Base-by-base conservation (phyloP, 1,139 yeast genomes). In the Suhomyces panamericanus region DNA sequence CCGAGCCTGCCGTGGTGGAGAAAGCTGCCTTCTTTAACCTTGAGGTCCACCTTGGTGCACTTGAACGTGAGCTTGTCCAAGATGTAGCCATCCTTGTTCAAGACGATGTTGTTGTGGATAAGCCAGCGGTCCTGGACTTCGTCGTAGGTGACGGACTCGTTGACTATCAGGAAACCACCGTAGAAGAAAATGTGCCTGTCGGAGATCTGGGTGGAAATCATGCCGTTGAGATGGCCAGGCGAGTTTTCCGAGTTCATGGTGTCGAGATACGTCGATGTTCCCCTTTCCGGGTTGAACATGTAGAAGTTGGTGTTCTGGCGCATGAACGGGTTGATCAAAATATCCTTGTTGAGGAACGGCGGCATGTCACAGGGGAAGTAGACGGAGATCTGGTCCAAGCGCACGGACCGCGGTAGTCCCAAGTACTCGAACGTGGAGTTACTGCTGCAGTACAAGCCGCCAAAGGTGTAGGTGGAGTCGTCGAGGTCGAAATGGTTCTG, bases 341-440 rank as follows among this genome's bases (percentile, higher is more conserved):
- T 54, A n/a, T 64, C 65, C 33, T 58, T 54, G 49, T 67, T 66
- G 26, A 74, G 58, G 48, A 63, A 66, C 2, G 78, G 78, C 1
- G 79, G 79, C 28, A 72, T 51, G 12, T 68, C 67, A 37, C 66
- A 64, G 4, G 76, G 71, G 38, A 74, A 66, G 42, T 69, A 59
- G 1, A 74, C 68, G 5, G 76, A 69, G 6, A 74, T 63, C 32
- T 57, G 62, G 5, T 57, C 51, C 4, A 67, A 57, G 38, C 64
- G 66, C 4, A 64, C 62, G 37, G 63, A 57, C 6, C 45, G 49
- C 1, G 78, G 78, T 9, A 74, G 55, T 1, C 77, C 77, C 35
- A 69, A 48, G 20, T 58, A 55, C n/a, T 56, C 55, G 35, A 71
- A 63, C 32, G 54, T 56, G 8, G 58, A 44, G 12, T 44, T 39